A percentile compares a stretch with the other conserved stretches of the same genome.
Evolutionary conservation across 1,284 basidiomycete genomes (phyloP).

Genomic region (Naganishia cerealis): DNA sequence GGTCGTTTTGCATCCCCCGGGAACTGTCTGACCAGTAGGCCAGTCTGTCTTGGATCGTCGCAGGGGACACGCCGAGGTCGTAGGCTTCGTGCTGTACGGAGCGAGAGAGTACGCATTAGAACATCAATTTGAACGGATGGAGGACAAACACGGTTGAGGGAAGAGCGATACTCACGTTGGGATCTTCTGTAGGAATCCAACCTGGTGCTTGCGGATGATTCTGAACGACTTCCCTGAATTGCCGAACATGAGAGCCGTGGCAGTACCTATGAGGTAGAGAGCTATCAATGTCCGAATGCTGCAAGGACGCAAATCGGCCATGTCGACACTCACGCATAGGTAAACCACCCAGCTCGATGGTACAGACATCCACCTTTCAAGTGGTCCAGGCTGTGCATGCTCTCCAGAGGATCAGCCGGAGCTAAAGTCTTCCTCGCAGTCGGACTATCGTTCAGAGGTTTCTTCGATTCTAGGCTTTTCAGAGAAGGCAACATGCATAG

Average conservation of each 20-base stretch:
- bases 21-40: slow-evolving; percentile 7
- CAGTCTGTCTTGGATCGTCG: slow-evolving; percentile 14
- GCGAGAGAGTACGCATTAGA: neutral
- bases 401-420: slow-evolving; percentile 45
- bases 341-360: slow-evolving; percentile 72
- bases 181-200: slow-evolving; percentile 75
- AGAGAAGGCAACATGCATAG: slow-evolving; percentile 47
- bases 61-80: slow-evolving; percentile 44
- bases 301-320: neutral
- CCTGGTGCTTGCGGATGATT: slow-evolving; percentile 66
- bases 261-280: slow-evolving; percentile 62
- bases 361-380: slow-evolving; percentile 56
- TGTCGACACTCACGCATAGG: slow-evolving; percentile 64
- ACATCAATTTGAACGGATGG: neutral
- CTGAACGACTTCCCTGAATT: slow-evolving; percentile 73
- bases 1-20: slow-evolving; percentile 13
- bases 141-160: neutral
- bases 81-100: slow-evolving; percentile 46
- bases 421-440: slow-evolving; percentile 34
- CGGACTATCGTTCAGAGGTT: slow-evolving; percentile 33
- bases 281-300: no score
- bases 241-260: slow-evolving; percentile 81
- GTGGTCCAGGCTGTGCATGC: slow-evolving; percentile 53
- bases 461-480: neutral
- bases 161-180: slow-evolving; percentile 59